Evolutionary conservation across 1,284 basidiomycete genomes (phyloP).

Genomic region (Takashimella tepidaria): DNA sequence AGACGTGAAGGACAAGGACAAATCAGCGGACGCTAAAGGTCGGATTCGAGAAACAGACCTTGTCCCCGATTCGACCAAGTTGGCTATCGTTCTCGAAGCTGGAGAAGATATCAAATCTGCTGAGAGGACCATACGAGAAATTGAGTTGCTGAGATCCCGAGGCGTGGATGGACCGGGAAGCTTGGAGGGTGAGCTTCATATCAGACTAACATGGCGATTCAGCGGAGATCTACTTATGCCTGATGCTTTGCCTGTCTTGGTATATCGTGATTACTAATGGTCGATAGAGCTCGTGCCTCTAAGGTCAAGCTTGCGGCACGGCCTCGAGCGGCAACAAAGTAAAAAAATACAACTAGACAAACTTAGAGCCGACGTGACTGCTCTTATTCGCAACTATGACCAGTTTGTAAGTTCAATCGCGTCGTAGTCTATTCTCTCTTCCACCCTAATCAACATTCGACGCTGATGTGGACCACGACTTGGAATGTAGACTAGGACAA

Average conservation of each 20-base stretch:
- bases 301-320: conserved; percentile 16
- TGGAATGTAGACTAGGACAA: conserved; percentile 28
- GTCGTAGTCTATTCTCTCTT: too few relatives aligned
- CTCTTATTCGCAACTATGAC: conserved; percentile 30
- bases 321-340: conserved; percentile 6
- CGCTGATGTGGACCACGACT: conserved; percentile 3
- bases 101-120: conserved; percentile 31
- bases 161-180: conserved; percentile 34
- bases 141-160: conserved; percentile 26
- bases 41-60: conserved; percentile 16
- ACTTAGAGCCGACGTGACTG: conserved; percentile 20
- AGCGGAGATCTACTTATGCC: too few relatives aligned
- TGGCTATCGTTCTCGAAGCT: conserved; percentile 36
- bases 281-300: conserved; percentile 28
- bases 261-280: not conserved
- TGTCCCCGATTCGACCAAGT: conserved; percentile 25
- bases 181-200: conserved; percentile 37
- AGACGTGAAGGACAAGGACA: not conserved
- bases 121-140: conserved; percentile 38
- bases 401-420: conserved; percentile 38
- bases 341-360: conserved; percentile 15
- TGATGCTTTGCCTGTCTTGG: too few relatives aligned
- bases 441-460: too few relatives aligned
- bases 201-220: too few relatives aligned
- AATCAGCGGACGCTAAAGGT: not conserved